Evolutionary conservation across 371 early-diverging fungal genomes (phyloP).

Genomic region (Mucor saturninus): DNA sequence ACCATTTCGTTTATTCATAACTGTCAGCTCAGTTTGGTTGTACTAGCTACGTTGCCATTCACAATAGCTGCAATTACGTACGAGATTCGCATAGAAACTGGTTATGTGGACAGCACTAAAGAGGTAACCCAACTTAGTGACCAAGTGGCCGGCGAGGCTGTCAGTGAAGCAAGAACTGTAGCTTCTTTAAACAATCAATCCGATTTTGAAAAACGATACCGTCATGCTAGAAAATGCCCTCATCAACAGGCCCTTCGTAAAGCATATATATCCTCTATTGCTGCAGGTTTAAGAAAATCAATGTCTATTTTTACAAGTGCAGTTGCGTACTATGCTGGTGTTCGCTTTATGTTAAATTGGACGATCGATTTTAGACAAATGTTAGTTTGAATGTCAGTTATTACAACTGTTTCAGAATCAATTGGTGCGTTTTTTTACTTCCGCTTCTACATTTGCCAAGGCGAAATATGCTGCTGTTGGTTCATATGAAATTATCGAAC

Average conservation of each 20-base stretch:
- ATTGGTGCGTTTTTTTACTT: conserved; percentile 60
- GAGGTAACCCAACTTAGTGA: conserved; percentile 61
- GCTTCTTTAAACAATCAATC: conserved; percentile 75
- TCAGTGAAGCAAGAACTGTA: conserved; percentile 82
- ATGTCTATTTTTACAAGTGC: conserved; percentile 62
- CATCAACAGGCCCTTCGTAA: conserved; percentile 62
- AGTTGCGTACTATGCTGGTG: conserved; percentile 60
- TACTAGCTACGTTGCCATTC: conserved; percentile 46
- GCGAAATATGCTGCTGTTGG: conserved; percentile 83
- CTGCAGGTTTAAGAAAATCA: conserved; percentile 65
- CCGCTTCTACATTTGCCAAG: conserved; percentile 64
- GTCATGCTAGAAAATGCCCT: conserved; percentile 60
- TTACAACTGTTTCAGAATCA: conserved; percentile 71
- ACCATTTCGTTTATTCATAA: conserved; percentile 39
- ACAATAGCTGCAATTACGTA: conserved; percentile 36
- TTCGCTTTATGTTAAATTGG: conserved; percentile 42
- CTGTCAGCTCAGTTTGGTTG: conserved; percentile 57
- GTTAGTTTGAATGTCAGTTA: conserved; percentile 66
- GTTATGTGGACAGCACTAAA: conserved; percentile 54
- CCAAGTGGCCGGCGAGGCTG: conserved; percentile 77
- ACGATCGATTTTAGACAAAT: conserved; percentile 37
- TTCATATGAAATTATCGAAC: conserved; percentile 75
- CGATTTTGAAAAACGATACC: conserved; percentile 62
- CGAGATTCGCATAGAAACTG: conserved; percentile 26
- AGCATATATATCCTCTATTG: conserved; percentile 59